phyloP scores from a whole-genome alignment of 345 rosid species.

The Lenwebbia sp. region DNA sequence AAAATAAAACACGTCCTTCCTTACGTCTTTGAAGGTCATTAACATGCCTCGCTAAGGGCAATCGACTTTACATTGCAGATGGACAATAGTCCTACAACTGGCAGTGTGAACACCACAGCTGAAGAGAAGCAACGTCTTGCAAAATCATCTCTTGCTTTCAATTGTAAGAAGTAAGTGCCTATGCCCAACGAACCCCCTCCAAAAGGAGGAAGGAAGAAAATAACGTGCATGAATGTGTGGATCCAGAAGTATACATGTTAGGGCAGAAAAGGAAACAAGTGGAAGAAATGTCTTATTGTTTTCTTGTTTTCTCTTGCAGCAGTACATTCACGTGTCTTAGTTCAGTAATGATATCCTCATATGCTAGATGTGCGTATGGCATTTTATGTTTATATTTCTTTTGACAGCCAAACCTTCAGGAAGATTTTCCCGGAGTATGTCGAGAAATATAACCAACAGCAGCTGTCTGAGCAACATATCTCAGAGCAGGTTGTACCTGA shows the following conservation, averaged over 20 bases:
- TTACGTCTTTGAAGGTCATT: background rate
- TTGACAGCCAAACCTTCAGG: conserved; percentile 66
- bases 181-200: background rate
- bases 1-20: background rate
- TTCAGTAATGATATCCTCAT: background rate
- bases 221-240: background rate
- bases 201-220: background rate
- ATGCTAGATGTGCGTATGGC: background rate
- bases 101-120: conserved; percentile 73
- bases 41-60: background rate
- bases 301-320: background rate
- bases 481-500: conserved; percentile 27
- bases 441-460: conserved; percentile 63
- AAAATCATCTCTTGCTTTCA: conserved; percentile 83
- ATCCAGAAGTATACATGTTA: background rate
- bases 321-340: background rate
- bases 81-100: conserved; percentile 97
- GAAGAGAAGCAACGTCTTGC: conserved; percentile 88
- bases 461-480: conserved; percentile 35
- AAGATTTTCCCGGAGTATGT: conserved; percentile 92
- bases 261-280: background rate
- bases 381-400: background rate
- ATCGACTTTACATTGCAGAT: conserved; percentile 30
- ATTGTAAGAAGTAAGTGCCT: conserved; percentile 80
- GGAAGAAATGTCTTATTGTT: background rate